Evolutionary conservation across 1,284 basidiomycete genomes (phyloP).

Genomic region (Malassezia cuniculi): DNA sequence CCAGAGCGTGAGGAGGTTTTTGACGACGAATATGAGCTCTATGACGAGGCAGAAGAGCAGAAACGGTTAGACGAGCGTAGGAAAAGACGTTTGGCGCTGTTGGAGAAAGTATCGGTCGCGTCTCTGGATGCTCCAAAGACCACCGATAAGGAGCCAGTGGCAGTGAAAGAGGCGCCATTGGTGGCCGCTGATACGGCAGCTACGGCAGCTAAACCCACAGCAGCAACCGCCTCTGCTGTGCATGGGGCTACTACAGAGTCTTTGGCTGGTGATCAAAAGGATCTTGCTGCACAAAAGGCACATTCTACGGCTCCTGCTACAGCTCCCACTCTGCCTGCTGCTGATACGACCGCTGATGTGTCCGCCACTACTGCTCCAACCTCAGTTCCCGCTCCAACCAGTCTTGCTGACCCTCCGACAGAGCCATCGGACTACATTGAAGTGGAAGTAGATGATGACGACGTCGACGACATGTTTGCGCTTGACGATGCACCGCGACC

Average conservation of each 20-base stretch:
- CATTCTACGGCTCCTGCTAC: too few relatives aligned
- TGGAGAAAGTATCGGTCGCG: slow-evolving; percentile 12
- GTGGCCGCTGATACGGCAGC: too few relatives aligned
- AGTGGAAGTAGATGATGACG: slow-evolving; percentile 32
- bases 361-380: too few relatives aligned
- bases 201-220: too few relatives aligned
- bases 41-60: slow-evolving; percentile 8
- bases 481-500: slow-evolving; percentile 19
- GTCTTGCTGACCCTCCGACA: slow-evolving; percentile 16
- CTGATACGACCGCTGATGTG: too few relatives aligned
- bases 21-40: slow-evolving; percentile 6
- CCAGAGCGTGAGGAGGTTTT: neutral
- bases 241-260: neutral
- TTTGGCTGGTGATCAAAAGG: slow-evolving; percentile 20
- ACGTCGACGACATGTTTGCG: slow-evolving; percentile 41
- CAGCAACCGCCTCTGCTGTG: neutral
- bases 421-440: slow-evolving; percentile 27
- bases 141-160: neutral
- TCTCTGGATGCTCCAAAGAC: neutral
- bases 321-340: too few relatives aligned
- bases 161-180: neutral
- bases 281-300: too few relatives aligned
- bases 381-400: too few relatives aligned
- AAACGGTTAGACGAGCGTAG: slow-evolving; percentile 23
- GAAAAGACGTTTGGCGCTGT: slow-evolving; percentile 19